Percentiles rank a stretch among this genome's conserved stretches.
Evolutionary conservation across 805 yeast species (phyloP).

Genomic region (Candida parachauliodes): DNA sequence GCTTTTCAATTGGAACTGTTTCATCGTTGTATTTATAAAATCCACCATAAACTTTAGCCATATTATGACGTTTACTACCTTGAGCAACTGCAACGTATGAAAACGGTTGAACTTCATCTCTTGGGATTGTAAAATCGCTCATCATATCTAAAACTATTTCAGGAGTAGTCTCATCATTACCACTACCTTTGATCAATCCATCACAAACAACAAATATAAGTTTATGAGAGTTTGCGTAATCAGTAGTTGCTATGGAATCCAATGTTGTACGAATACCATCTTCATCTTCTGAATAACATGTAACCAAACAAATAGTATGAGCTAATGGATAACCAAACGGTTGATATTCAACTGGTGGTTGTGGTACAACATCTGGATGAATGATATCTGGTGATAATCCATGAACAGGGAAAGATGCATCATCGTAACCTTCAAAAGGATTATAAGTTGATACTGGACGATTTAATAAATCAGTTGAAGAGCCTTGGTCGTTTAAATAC

Average conservation of each 20-base stretch:
- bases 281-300: constrained; percentile 93
- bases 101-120: constrained; percentile 72
- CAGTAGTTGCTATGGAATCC: constrained; percentile 92
- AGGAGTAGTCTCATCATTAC: constrained; percentile 83
- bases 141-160: constrained; percentile 86
- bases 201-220: constrained; percentile 83
- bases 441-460: constrained; percentile 26
- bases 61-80: constrained; percentile 92
- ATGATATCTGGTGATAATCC: constrained; percentile 57
- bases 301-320: constrained; percentile 49
- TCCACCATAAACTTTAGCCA: constrained; percentile 96
- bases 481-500: constrained; percentile 26
- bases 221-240: constrained; percentile 93
- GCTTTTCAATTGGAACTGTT: constrained; percentile 75
- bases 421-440: constrained; percentile 34
- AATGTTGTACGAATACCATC: constrained; percentile 81
- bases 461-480: constrained; percentile 33
- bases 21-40: constrained; percentile 80
- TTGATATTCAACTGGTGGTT: constrained; percentile 85
- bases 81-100: constrained; percentile 95
- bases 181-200: constrained; percentile 92
- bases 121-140: constrained; percentile 62
- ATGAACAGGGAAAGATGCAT: constrained; percentile 28
- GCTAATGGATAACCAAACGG: constrained; percentile 81
- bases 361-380: constrained; percentile 80